Base-by-base conservation (phyloP, 306 rosid genomes). In the Cucumis hystrix region DNA sequence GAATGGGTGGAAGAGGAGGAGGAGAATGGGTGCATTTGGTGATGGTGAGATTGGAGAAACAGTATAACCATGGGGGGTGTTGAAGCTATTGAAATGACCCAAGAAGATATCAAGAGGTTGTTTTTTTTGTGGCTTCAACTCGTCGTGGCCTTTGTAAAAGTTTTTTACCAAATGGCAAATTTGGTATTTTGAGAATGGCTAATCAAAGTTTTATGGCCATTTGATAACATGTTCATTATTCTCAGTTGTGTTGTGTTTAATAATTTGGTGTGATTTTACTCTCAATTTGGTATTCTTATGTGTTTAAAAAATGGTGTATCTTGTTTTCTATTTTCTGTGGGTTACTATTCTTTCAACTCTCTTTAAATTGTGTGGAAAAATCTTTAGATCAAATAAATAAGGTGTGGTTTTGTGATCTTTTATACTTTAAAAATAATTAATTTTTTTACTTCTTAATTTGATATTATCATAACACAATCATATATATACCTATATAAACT, bases 121-220 rank as follows among this genome's bases (percentile, higher is more conserved):
- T 73, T 73, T 73, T 72, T 73, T 73, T 73, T 6, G 25, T 73
- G 35, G 63, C 77, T 73, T 73, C 77, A 8, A 28, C 10, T 30
- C 77, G 10, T 73, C 77, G 8, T 3, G 21, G 20, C 59, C 59
- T 18, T 73, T 73, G 77, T 73, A 73, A 73, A 73, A 73, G 63
- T 52, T 52, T 71, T 73, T 73, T 52, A 14, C 47, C 77, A 52
- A 71, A 73, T 17, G 18, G 12, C 51, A 52, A 71, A 51, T 52
- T 73, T 73, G 28, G 28, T 49, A 73, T 73, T 51, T 73, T 73
- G 77, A 73, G 62, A 52, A 52, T 73, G 77, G 77, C 47, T 10
- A 14, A 49, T 15, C 11, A 45, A 69, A 69, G 76, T 49, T 71
- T 62, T 6, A 30, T 73, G 47, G 59, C 62, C 77, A 73, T 73